These are phyloP conservation scores for Corinectria fuckeliana DNA, from an alignment of 2,329 filamentous ascomycete genomes.

Conservation along the genomic window DNA sequence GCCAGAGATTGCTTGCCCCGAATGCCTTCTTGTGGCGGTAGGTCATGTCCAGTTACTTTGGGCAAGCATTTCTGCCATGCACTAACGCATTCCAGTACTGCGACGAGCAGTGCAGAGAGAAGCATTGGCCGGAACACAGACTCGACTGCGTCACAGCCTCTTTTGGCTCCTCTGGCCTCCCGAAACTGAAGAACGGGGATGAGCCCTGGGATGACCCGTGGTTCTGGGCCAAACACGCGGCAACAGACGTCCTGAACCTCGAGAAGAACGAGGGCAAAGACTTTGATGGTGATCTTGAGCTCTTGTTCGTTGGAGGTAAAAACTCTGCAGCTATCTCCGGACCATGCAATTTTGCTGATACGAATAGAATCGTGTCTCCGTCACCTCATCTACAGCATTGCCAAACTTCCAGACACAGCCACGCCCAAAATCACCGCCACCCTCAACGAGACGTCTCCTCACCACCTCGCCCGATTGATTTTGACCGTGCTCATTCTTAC, in stretches of 20 bases:
- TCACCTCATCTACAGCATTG: conserved; percentile 36
- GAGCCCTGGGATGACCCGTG: neutral
- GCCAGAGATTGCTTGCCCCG: conserved; percentile 22
- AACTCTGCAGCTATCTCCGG: neutral
- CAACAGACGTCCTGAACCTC: conserved; percentile 37
- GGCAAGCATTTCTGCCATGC: neutral
- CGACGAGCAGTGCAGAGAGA: conserved; percentile 21
- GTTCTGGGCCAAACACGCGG: conserved; percentile 30
- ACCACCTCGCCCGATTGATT: conserved; percentile 12
- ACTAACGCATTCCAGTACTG: conserved; percentile 34
- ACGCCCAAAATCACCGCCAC: conserved; percentile 16
- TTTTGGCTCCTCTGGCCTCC: neutral
- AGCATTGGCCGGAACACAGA: conserved; percentile 19
- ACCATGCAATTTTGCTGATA: neutral
- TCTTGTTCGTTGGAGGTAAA: conserved; percentile 34
- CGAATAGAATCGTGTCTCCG: conserved; percentile 29
- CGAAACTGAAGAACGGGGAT: neutral
- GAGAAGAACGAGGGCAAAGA: conserved; percentile 35
- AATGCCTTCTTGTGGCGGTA: conserved; percentile 31
- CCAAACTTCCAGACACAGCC: conserved; percentile 28
- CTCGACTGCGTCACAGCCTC: conserved; percentile 5
- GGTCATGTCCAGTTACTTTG: neutral
- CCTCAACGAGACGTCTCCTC: conserved; percentile 9
- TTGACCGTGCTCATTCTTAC: conserved; percentile 23
- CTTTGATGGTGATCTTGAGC: conserved; percentile 26